These are phyloP conservation scores for Penicillium atrosanguineum DNA, from an alignment of 495 filamentous ascomycete species.

Conservation along the genomic window DNA sequence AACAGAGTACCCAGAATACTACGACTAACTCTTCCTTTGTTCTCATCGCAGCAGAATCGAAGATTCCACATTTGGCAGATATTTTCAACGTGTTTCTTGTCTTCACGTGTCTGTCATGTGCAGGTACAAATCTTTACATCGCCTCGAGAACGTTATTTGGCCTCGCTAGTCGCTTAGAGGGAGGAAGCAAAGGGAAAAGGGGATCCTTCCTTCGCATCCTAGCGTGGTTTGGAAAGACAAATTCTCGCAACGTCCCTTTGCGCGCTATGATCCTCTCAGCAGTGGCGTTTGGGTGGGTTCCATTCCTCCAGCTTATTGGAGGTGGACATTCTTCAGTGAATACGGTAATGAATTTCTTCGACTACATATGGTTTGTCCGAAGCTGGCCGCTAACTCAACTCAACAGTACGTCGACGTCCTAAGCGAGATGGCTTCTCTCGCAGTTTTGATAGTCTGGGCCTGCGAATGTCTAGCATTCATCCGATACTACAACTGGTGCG, in stretches of 20 bases:
- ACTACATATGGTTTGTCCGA: neutral
- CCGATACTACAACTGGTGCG: conserved; percentile 37
- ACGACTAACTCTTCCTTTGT: conserved; percentile 47
- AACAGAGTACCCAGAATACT: no score
- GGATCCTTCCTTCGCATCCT: conserved; percentile 13
- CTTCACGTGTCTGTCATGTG: conserved; percentile 38
- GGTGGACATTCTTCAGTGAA: neutral
- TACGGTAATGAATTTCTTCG: neutral
- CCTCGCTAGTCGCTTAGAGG: conserved; percentile 33
- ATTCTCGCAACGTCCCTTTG: conserved; percentile 32
- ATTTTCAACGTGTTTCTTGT: conserved; percentile 42
- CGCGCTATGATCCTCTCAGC: conserved; percentile 37
- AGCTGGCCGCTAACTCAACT: neutral
- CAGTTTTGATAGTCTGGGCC: conserved; percentile 43
- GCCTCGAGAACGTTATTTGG: conserved; percentile 47
- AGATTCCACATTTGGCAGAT: conserved; percentile 27
- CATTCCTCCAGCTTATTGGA: conserved; percentile 31
- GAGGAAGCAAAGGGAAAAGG: conserved; percentile 5
- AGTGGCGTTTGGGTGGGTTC: conserved; percentile 42
- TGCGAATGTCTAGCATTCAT: conserved; percentile 46
- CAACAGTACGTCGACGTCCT: conserved; percentile 36
- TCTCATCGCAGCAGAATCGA: conserved; percentile 25
- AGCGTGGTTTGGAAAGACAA: conserved; percentile 34
- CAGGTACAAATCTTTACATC: conserved; percentile 46
- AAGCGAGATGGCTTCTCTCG: conserved; percentile 35